Evolutionary conservation across 2,329 filamentous ascomycete species (phyloP), one percentile per base, ranked within the genome.

Genomic region (Coniochaeta sp.): DNA sequence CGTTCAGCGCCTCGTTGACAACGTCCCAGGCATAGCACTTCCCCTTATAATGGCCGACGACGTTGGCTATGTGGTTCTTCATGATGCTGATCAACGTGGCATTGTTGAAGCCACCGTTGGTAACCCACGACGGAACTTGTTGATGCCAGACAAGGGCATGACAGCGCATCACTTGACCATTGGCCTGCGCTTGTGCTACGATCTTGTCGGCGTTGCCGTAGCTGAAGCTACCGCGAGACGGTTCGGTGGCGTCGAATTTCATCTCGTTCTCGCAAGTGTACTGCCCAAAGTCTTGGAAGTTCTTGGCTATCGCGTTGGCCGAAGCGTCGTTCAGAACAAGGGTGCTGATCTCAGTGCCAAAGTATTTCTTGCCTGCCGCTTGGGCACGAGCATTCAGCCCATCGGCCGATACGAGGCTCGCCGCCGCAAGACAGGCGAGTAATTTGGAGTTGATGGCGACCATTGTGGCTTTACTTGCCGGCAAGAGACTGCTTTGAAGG

Each of bases 211-310:
- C 83, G 1, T 70, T 66, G 7, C 72, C 72, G 65, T 75, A 87
- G 59, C 73, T 76, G 71, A 87, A 88, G 45, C 70, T 63, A 28
- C 72, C 74, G 46, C 73, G 75, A 38, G 67, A 63, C 1, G 81
- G 79, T 70, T 89, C 81, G 14, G 73, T 83, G 55, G 74, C 70
- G 53, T 83, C 73, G 82, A 82, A 88, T 72, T 82, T 77, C 65
- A 82, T 78, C 3, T 76, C 74, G 62, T 87, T 87, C 48, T 77
- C 79, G 0, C 82, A 81, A 0, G 83, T 85, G 26, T 85, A 72
- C 63, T 83, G 77, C 28, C 83, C 84, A 59, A 86, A 87, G 60
- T 85, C 81, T 46, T 70, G 67, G 8, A 61, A 68, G 63, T 83
- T 69, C 56, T 72, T 73, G 40, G 84, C 69, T 54, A 85, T 78